Evolutionary conservation across 495 filamentous ascomycete genomes (phyloP).

Genomic region (Staphylotrichum tortipilum): DNA sequence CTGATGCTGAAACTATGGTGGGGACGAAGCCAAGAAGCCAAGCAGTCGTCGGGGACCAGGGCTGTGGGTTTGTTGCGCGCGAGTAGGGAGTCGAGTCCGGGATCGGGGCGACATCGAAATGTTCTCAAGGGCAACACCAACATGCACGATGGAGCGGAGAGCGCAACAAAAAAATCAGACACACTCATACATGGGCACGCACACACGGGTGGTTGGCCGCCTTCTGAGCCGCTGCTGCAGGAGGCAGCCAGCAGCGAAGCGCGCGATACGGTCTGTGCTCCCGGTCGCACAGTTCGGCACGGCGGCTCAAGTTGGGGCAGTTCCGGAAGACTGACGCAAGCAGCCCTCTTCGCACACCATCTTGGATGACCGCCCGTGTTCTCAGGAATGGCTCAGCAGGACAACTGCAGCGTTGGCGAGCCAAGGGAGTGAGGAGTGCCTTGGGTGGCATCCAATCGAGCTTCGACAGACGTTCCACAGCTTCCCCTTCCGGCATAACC

Average conservation of each 20-base stretch:
- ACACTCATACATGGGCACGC: too few species aligned
- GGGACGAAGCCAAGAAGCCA: background rate
- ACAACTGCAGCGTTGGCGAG: background rate
- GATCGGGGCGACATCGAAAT: too few species aligned
- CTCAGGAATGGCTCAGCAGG: background rate
- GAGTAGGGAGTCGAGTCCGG: too few species aligned
- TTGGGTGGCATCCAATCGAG: background rate
- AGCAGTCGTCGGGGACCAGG: too few species aligned
- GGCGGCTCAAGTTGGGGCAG: background rate
- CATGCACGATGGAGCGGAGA: too few species aligned
- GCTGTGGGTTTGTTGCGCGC: too few species aligned
- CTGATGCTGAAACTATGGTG: background rate
- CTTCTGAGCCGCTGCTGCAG: background rate
- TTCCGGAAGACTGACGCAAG: background rate
- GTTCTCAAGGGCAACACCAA: too few species aligned
- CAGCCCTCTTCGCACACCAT: background rate
- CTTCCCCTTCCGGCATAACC: background rate
- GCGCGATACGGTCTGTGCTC: conserved; percentile 2
- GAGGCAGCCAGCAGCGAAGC: too few species aligned
- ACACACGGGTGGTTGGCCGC: background rate
- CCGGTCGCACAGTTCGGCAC: background rate
- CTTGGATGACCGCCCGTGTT: background rate
- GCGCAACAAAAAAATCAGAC: too few species aligned
- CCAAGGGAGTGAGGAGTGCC: too few species aligned
- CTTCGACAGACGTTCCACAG: background rate